Evolutionary conservation across 1,284 basidiomycete species (phyloP), one percentile per base, ranked within the genome.

Genomic region (Neonothopanus nambi): DNA sequence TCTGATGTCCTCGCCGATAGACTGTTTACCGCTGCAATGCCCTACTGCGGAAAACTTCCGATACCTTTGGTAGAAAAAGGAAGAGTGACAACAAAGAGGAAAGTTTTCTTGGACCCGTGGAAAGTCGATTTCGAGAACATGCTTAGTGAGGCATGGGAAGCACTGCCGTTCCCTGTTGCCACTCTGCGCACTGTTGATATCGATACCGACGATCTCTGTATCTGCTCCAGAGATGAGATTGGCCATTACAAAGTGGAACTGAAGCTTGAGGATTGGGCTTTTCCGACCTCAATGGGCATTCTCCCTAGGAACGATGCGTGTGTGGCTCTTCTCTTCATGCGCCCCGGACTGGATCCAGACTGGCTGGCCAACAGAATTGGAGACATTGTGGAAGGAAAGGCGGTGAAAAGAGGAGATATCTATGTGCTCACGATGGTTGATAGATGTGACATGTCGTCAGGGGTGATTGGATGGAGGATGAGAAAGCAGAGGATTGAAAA

Each of bases 51-150:
- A 7, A 26, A 38, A 1, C 55, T 63, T 38, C 70, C 71, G 4
- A n/a, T n/a, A 68, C 68, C 18, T 69, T 70, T 2, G 43, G 67
- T 9, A 58, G 55, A 9, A 65, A 73, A 36, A 41, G 60, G 12
- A 43, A 43, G 5, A n/a, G n/a, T n/a, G n/a, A n/a, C n/a, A n/a
- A n/a, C n/a, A n/a, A n/a, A n/a, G n/a, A n/a, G 67, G n/a, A n/a
- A n/a, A n/a, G n/a, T n/a, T n/a, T n/a, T n/a, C n/a, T n/a, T n/a
- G n/a, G n/a, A n/a, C n/a, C n/a, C n/a, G n/a, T n/a, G n/a, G n/a
- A n/a, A n/a, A n/a, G n/a, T n/a, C n/a, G n/a, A n/a, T n/a, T n/a
- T n/a, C n/a, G n/a, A n/a, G n/a, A n/a, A n/a, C n/a, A n/a, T n/a
- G n/a, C n/a, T n/a, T n/a, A n/a, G n/a, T n/a, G n/a, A n/a, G n/a